These are phyloP conservation scores for Platanthera zijinensis DNA, from an alignment of 106 monocot genomes.

Conservation along the genomic window DNA sequence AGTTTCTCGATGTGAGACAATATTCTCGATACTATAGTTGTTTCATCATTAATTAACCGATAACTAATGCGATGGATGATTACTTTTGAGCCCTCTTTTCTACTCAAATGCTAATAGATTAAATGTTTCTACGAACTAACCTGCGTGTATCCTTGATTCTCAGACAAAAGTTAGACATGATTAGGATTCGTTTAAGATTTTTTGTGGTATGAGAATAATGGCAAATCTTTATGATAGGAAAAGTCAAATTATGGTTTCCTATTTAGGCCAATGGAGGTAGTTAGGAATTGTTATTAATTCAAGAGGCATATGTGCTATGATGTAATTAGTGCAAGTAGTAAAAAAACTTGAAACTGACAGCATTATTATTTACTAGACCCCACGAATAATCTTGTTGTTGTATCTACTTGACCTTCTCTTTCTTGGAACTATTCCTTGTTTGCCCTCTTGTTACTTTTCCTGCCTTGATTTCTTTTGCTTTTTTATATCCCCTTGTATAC, in stretches of 20 bases:
- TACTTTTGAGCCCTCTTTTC: neutral
- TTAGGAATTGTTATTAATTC: neutral
- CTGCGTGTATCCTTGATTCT: neutral
- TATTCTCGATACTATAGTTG: neutral
- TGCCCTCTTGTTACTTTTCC: neutral
- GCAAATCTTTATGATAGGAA: neutral
- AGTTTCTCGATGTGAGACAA: no score
- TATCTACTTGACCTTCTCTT: neutral
- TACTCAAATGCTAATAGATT: neutral
- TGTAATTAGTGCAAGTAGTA: neutral
- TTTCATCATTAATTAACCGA: neutral
- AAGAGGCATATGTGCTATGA: neutral
- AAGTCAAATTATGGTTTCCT: neutral
- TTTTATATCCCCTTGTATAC: neutral
- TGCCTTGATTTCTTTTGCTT: neutral
- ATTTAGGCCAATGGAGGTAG: neutral
- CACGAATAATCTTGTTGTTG: neutral
- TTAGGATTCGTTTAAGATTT: neutral
- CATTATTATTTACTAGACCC: neutral
- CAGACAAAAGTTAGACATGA: neutral
- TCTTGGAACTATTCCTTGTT: neutral
- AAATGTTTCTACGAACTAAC: neutral
- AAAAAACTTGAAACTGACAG: neutral
- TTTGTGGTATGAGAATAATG: neutral
- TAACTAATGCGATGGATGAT: neutral